Evolutionary conservation across 768 basidiomycete species (phyloP).

Genomic region (Sistotremastrum suecicum): DNA sequence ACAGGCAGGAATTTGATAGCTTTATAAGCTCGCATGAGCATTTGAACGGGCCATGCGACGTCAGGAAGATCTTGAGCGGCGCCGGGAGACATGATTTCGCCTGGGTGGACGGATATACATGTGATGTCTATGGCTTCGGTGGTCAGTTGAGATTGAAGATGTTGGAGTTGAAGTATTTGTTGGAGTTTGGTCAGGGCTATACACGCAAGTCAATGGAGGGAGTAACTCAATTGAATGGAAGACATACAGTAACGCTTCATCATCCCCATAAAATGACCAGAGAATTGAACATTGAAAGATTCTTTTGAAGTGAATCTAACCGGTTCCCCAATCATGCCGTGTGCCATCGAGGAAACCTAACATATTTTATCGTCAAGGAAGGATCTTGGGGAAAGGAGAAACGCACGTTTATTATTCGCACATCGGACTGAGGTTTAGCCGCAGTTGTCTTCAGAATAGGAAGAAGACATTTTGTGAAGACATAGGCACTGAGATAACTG

Average conservation of each 20-base stretch:
- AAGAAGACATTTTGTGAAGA: constrained; percentile 16
- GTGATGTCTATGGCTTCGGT: neutral
- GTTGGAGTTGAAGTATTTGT: neutral
- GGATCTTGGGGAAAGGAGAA: neutral
- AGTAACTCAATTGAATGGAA: neutral
- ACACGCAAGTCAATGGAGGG: neutral
- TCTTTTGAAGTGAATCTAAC: neutral
- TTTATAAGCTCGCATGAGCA: too few species aligned
- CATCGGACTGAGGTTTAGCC: constrained; percentile 14
- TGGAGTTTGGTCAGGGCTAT: neutral
- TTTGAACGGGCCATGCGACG: constrained; percentile 3
- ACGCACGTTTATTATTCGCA: constrained; percentile 18
- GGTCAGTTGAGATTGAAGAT: neutral
- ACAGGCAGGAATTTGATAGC: too few species aligned
- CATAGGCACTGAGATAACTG: constrained; percentile 17
- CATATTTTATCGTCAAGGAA: constrained; percentile 1
- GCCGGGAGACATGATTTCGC: neutral
- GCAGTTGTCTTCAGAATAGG: constrained; percentile 18
- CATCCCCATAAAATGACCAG: neutral
- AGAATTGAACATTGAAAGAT: neutral
- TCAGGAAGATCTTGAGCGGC: constrained; percentile 7
- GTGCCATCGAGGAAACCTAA: constrained; percentile 10
- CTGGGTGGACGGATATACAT: neutral
- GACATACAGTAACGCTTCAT: neutral
- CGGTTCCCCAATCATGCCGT: neutral